Evolutionary conservation across 1,284 basidiomycete genomes (phyloP).

Genomic region (Fomitopsis betulina): DNA sequence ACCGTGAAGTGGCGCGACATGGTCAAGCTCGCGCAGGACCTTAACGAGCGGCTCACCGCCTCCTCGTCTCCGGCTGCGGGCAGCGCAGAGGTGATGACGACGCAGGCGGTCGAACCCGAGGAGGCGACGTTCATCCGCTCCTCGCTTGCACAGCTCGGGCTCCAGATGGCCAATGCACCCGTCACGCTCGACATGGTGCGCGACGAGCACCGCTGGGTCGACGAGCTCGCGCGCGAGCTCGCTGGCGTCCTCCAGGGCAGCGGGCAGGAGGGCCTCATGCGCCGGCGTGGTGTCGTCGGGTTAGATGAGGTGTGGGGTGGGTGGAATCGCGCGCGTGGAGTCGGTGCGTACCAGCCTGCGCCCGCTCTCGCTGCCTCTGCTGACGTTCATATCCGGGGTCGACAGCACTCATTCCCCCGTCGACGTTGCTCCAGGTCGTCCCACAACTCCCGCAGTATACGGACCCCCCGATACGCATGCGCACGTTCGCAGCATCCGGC

Average conservation of each 20-base stretch:
- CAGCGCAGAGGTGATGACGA: constrained; percentile 11
- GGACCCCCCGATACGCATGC: constrained; percentile 59
- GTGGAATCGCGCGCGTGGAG: constrained; percentile 94
- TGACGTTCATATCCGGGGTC: neutral
- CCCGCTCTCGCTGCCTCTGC: neutral
- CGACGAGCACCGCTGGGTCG: constrained; percentile 78
- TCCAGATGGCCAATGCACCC: constrained; percentile 72
- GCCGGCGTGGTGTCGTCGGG: constrained; percentile 72
- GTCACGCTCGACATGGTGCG: constrained; percentile 89
- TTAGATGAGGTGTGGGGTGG: constrained; percentile 96
- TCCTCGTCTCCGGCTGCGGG: constrained; percentile 30
- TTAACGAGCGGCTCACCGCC: constrained; percentile 79
- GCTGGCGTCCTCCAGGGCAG: constrained; percentile 65
- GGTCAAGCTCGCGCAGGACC: constrained; percentile 83
- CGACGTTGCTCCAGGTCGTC: constrained; percentile 73
- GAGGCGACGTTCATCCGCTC: constrained; percentile 85
- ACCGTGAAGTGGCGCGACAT: constrained; percentile 93
- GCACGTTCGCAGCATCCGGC: constrained; percentile 65
- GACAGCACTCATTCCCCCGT: constrained; percentile 82
- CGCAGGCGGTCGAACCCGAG: constrained; percentile 52
- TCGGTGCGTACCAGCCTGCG: constrained; percentile 58
- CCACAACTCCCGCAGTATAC: constrained; percentile 69
- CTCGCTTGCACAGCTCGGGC: constrained; percentile 84
- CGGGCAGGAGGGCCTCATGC: constrained; percentile 52
- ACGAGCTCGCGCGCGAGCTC: constrained; percentile 83